Conservation (phyloP, 805 yeast species). For the Wilhelminamyces savonicus region DNA sequence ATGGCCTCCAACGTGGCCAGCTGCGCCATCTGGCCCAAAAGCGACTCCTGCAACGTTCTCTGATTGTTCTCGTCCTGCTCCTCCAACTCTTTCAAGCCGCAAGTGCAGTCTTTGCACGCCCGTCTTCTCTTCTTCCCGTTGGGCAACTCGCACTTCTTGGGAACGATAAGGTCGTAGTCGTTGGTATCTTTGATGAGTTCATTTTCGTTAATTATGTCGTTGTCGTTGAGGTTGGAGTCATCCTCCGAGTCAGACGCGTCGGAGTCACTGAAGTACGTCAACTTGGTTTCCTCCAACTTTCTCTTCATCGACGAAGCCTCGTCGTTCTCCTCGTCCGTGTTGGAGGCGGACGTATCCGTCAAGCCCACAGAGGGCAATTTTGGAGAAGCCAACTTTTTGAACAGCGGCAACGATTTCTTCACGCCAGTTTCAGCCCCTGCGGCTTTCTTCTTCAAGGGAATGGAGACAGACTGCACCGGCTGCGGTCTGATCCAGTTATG, state of each 20-base stretch:
- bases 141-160: constrained; percentile 50
- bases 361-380: constrained; percentile 18
- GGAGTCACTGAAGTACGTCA: constrained; percentile 48
- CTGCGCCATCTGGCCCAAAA: constrained; percentile 43
- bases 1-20: constrained; percentile 50
- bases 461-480: constrained; percentile 19
- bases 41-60: constrained; percentile 37
- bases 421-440: constrained; percentile 2
- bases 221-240: constrained; percentile 48
- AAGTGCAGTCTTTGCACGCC: constrained; percentile 97
- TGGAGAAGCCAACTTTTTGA: constrained; percentile 8
- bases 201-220: constrained; percentile 30
- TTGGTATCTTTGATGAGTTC: constrained; percentile 28
- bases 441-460: constrained; percentile 26
- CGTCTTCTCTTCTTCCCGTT: constrained; percentile 65
- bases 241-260: constrained; percentile 48
- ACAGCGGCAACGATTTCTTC: constrained; percentile 11
- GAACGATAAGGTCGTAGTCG: constrained; percentile 40
- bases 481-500: constrained; percentile 52
- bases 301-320: constrained; percentile 38
- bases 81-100: constrained; percentile 90
- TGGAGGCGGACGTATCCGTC: constrained; percentile 41
- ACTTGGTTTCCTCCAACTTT: constrained; percentile 40
- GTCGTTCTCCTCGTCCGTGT: constrained; percentile 32
- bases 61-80: constrained; percentile 49